A percentile compares a stretch with the other conserved stretches of the same genome.
Evolutionary conservation across 129 eudicot species (phyloP).

Genomic region (Artemisia argyi): DNA sequence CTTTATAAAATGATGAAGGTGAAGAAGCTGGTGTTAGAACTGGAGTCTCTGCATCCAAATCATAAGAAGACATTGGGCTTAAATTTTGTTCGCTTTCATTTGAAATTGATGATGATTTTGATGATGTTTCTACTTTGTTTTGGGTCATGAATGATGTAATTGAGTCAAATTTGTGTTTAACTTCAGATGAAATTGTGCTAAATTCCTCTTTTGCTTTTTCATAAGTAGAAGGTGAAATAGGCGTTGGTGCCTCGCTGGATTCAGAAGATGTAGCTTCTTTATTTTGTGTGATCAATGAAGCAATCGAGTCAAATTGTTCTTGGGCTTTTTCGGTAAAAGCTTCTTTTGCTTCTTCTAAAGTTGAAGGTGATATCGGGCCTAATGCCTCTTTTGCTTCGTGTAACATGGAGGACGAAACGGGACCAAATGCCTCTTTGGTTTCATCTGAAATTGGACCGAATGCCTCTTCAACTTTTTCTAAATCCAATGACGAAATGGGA

Average conservation of each 20-base stretch:
- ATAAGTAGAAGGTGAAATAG: not conserved
- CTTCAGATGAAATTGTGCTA: not conserved
- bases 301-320: not conserved
- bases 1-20: conserved; percentile 9
- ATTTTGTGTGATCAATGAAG: not conserved
- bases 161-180: conserved; percentile 17
- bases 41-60: not conserved
- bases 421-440: conserved; percentile 25
- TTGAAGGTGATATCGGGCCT: conserved; percentile 28
- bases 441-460: conserved; percentile 25
- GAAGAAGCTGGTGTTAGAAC: not conserved
- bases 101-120: conserved; percentile 8
- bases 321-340: conserved; percentile 29
- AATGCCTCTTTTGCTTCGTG: conserved; percentile 25
- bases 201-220: not conserved
- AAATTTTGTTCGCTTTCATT: conserved; percentile 17
- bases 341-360: conserved; percentile 21
- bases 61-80: conserved; percentile 14
- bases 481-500: conserved; percentile 27
- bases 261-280: too few species aligned
- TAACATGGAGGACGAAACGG: conserved; percentile 10
- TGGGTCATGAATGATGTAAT: conserved; percentile 21
- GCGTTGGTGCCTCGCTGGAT: conserved; percentile 1
- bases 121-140: not conserved
- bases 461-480: conserved; percentile 22